Evolutionary conservation across 495 filamentous ascomycete species (phyloP), one percentile per base, ranked within the genome.

Genomic region (Bathelium albidoporum): DNA sequence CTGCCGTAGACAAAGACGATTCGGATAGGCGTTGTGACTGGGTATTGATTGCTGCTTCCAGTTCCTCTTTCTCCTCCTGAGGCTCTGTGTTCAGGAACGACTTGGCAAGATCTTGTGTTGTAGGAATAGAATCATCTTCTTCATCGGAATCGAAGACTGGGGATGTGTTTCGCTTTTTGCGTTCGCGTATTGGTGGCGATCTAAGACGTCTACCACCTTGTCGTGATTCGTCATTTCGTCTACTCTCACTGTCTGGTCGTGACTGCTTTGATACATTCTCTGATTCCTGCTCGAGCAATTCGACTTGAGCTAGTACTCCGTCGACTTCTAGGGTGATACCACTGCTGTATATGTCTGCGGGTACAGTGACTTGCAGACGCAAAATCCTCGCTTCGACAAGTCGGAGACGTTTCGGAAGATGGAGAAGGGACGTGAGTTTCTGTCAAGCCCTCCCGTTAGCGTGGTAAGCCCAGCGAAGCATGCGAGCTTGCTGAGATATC

Each of bases 11-110:
- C 5, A 60, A 55, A n/a, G 72, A 60, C 2, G 79, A 79, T 59
- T 80, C 70, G 20, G 81, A 77, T n/a, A 87, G 69, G 32, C 87
- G 85, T 58, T 86, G 83, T 5, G 85, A 85, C 64, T 89, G 81
- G 4, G 82, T 80, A 28, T 84, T 78, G 20, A 97, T 78, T 4
- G 88, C 89, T 60, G 88, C 85, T 73, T 94, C 83, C 32, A 97
- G 76, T 72, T 90, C 83, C 36, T 81, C 82, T 67, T 85, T 88
- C 70, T 94, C 89, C 62, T 87, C 83, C 45, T 73, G 73, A 0
- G 91, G 88, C 67, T 97, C 89, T 1, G 89, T 82, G 66, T 90
- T 82, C 16, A 97, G 78, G 74, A 96, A 97, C 0, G 89, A 95
- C 72, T 91, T 81, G 2, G 93, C 93, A 32, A 97, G 80, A 63